phyloP scores from a whole-genome alignment of 108 stramenopile genomes.

The Cyclotella baltica region DNA sequence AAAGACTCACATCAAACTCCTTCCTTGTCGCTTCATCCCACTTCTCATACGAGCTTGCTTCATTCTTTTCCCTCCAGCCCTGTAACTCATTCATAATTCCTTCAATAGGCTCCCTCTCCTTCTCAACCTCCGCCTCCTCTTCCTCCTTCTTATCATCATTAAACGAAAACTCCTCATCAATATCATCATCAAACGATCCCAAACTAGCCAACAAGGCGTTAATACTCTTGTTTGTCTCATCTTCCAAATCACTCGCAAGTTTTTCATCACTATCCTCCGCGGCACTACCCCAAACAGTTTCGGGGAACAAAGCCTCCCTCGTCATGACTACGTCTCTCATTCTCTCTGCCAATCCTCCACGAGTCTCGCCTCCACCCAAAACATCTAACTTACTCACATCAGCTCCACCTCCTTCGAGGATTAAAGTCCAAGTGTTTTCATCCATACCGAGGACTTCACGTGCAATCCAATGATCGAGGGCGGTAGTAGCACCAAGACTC shows the following conservation, averaged over 20 bases:
- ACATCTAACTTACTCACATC: constrained; percentile 53
- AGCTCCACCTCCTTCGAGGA: constrained; percentile 79
- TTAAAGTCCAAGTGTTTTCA: constrained; percentile 74
- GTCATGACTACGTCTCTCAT: constrained; percentile 69
- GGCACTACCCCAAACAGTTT: constrained; percentile 54
- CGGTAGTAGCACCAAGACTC: constrained; percentile 85
- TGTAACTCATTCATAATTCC: constrained; percentile 74
- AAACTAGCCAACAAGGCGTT: constrained; percentile 64
- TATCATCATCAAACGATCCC: constrained; percentile 58
- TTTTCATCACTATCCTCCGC: constrained; percentile 16
- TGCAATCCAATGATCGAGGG: constrained; percentile 92
- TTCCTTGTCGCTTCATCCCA: constrained; percentile 70
- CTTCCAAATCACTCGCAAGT: constrained; percentile 37
- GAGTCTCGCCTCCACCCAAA: constrained; percentile 32
- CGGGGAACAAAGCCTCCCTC: constrained; percentile 82
- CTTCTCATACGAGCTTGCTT: constrained; percentile 59
- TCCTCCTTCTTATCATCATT: constrained; percentile 46
- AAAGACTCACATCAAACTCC: constrained; percentile 68
- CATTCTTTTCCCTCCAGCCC: constrained; percentile 72
- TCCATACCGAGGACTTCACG: constrained; percentile 70
- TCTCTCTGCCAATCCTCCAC: constrained; percentile 43
- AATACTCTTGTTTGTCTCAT: constrained; percentile 54
- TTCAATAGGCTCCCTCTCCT: constrained; percentile 41
- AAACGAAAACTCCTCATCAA: constrained; percentile 45
- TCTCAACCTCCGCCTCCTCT: constrained; percentile 37